Evolutionary conservation across 2,329 filamentous ascomycete genomes (phyloP), one percentile per base, ranked within the genome.

Genomic region (Plectosphaerella cucumerina): DNA sequence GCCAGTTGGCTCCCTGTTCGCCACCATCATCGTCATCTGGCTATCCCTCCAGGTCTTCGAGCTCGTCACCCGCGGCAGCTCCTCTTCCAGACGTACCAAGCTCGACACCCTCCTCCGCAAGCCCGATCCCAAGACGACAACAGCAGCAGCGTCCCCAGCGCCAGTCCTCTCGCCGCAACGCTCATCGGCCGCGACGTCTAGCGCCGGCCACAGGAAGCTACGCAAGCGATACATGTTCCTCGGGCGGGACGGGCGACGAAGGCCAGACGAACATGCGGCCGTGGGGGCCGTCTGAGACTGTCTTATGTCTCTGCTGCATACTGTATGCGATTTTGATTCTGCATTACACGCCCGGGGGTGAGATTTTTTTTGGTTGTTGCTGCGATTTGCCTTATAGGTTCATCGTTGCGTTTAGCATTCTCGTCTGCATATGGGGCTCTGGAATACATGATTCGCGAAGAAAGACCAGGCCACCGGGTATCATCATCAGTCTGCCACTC

Each of bases 1-100:
- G 3, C 3, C 5, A 56, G 55, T 55, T 1, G 46, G 54, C 2
- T 56, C 53, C 18, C 55, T 56, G 1, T 22, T 56, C 4, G 55
- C 45, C 18, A 56, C 55, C 2, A 10, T 53, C 1, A 17, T 55
- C 1, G 50, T 56, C 26, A 55, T 55, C 33, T 48, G 46, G 5
- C n/a, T 56, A 4, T 55, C 55, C 2, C 44, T 56, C 1, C 39
- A 53, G 14, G 50, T 56, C 3, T 55, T 55, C 21, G 53, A 56
- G 17, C 49, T 56, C 41, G 31, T 55, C 39, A 46, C 53, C 1
- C 46, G 45, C 4, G 51, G 51, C 1, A 44, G 45, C 15, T 20
- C n/a, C 47, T 35, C 26, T 31, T n/a, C 47, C 5, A 33, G 42
- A 11, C 47, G 47, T n/a, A n/a, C 12, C 21, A 48, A 31, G 35